A percentile compares a stretch with the other conserved stretches of the same genome.
Evolutionary conservation across 1,284 basidiomycete genomes (phyloP).

Genomic region (Tylopilus sp.): DNA sequence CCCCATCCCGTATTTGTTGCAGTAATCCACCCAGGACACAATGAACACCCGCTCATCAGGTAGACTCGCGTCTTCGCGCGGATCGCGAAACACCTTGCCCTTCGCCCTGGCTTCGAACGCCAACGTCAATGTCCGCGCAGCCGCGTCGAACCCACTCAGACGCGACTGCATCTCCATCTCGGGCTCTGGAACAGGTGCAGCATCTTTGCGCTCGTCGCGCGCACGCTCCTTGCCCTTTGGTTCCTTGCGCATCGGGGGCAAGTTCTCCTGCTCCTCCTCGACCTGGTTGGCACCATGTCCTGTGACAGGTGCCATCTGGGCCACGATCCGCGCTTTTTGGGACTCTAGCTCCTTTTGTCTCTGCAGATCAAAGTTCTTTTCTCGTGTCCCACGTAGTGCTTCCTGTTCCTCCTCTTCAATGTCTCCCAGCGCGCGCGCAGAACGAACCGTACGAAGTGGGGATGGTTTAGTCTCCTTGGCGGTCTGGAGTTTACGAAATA

Average conservation of each 20-base stretch:
- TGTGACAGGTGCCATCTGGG: conserved; percentile 74
- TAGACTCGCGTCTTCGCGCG: conserved; percentile 49
- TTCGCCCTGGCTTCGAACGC: conserved; percentile 66
- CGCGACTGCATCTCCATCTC: conserved; percentile 34
- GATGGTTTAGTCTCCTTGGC: conserved; percentile 37
- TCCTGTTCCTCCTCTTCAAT: conserved; percentile 49
- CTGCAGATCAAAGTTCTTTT: conserved; percentile 47
- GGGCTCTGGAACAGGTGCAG: conserved; percentile 15
- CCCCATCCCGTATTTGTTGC: conserved; percentile 98
- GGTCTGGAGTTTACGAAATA: conserved; percentile 54
- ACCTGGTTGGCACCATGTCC: conserved; percentile 34
- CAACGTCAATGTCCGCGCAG: conserved; percentile 59
- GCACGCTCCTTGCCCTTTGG: conserved; percentile 31
- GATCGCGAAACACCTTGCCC: conserved; percentile 62
- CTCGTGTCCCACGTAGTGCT: conserved; percentile 35
- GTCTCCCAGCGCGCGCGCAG: conserved; percentile 41
- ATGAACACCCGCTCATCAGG: conserved; percentile 84
- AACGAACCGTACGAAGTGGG: conserved; percentile 38
- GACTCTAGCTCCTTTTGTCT: conserved; percentile 73
- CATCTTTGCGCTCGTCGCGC: conserved; percentile 32
- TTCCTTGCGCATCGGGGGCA: conserved; percentile 37
- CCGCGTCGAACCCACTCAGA: conserved; percentile 60
- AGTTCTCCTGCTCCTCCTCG: conserved; percentile 45
- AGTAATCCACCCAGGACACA: conserved; percentile 97
- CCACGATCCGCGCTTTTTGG: conserved; percentile 86